Evolutionary conservation across 2,329 filamentous ascomycete species (phyloP).

Genomic region (Exophiala phaeomuriformis): DNA sequence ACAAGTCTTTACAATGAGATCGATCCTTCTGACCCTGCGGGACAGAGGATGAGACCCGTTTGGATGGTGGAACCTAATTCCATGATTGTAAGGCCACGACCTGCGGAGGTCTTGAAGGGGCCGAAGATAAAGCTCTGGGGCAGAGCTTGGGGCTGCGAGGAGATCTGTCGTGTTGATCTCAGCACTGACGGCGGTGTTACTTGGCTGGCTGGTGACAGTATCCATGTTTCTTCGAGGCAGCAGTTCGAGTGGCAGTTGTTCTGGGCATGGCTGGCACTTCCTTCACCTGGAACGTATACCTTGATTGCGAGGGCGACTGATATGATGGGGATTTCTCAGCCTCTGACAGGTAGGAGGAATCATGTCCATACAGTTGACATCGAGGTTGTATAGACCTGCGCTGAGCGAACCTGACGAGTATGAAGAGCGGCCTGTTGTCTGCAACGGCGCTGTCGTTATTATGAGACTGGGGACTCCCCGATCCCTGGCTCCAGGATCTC

Average conservation of each 20-base stretch:
- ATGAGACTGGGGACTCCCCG: too few species aligned
- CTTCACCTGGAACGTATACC: slow-evolving; percentile 9
- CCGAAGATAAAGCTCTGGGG: slow-evolving; percentile 15
- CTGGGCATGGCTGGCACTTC: slow-evolving; percentile 3
- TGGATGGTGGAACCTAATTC: slow-evolving; percentile 25
- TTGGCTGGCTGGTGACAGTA: slow-evolving; percentile 9
- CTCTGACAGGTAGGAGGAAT: slow-evolving; percentile 18
- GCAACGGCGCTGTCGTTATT: too few species aligned
- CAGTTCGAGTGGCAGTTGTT: slow-evolving; percentile 24
- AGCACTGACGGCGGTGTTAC: slow-evolving; percentile 9
- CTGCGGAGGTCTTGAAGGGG: slow-evolving; percentile 8
- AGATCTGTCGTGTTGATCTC: slow-evolving; percentile 17
- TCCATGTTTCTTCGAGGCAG: slow-evolving; percentile 3
- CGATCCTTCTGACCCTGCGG: slow-evolving; percentile 16
- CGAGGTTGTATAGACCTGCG: background rate
- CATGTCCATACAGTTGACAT: slow-evolving; percentile 22
- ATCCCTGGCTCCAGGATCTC: too few species aligned
- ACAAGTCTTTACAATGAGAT: slow-evolving; percentile 24
- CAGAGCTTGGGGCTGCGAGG: slow-evolving; percentile 20
- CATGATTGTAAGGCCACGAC: slow-evolving; percentile 18
- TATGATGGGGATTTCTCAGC: slow-evolving; percentile 11
- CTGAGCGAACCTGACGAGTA: too few species aligned
- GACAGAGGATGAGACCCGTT: slow-evolving; percentile 16
- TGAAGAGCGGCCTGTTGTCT: too few species aligned
- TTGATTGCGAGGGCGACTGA: slow-evolving; percentile 19